Evolutionary conservation across 2,329 filamentous ascomycete genomes (phyloP), one percentile per base, ranked within the genome.

Genomic region (Scedosporium dehoogii): DNA sequence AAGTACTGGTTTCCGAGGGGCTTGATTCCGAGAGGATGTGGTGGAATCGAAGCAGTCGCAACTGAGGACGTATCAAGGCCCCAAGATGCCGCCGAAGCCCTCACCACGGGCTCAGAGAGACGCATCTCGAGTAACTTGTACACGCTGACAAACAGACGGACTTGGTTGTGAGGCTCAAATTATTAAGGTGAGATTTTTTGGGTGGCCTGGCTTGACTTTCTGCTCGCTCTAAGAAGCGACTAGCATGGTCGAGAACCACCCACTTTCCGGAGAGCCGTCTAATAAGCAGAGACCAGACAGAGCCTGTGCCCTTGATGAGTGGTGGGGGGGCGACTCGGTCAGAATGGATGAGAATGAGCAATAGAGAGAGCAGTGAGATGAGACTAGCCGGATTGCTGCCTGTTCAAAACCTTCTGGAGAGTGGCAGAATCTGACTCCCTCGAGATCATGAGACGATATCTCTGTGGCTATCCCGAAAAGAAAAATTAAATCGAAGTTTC

Each of bases 1-100:
- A 93, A 82, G 58, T 82, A 87, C 68, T 87, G 86, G 77, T 99
- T 97, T 44, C 93, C 94, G 65, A 89, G 82, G 1, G 94, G 93
- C 71, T 92, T 94, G 66, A 97, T 81, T 38, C 89, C 89, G 57
- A 96, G 78, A 44, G 91, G 91, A 78, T 97, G 93, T 46, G 81
- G 79, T 59, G 89, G 88, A 61, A 96, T 87, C 55, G 84, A 83
- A 68, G 18, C 41, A 18, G 59, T 33, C 7, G 44, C 44, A 12
- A 14, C 23, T 12, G 48, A 51, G 14, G 44, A 33, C 12, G 9
- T 33, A 23, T 53, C 42, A 33, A 41, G 10, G 9, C 18, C 41
- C 59, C 59, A 25, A 29, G 59, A 21, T 21, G 14, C 25, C 12
- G 27, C 5, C 23, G 27, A 23, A 6, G 25, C 16, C 59, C 9